These are phyloP conservation scores for Boletus subparvulus DNA, from an alignment of 768 basidiomycete genomes.

Conservation along the genomic window DNA sequence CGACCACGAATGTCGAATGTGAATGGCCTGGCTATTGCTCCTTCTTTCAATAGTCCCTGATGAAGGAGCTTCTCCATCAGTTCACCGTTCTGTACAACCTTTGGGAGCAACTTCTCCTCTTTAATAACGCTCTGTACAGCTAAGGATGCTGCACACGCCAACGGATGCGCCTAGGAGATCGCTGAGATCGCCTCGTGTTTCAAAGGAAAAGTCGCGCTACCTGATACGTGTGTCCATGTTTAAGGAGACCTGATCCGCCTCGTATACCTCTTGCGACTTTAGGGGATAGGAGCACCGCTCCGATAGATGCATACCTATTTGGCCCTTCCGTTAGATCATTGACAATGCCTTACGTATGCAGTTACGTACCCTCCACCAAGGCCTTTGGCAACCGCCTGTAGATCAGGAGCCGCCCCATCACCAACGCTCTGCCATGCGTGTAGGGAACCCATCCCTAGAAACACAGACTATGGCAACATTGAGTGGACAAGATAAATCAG, in stretches of 20 bases:
- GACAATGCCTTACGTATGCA: background rate
- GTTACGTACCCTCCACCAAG: slow-evolving; percentile 76
- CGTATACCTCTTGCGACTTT: slow-evolving; percentile 69
- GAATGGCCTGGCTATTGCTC: slow-evolving; percentile 59
- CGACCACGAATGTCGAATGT: slow-evolving; percentile 81
- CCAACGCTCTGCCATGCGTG: slow-evolving; percentile 87
- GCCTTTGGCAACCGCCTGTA: slow-evolving; percentile 88
- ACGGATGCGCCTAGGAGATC: slow-evolving; percentile 57
- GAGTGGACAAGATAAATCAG: slow-evolving; percentile 11
- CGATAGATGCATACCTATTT: slow-evolving; percentile 73
- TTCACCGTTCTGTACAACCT: slow-evolving; percentile 57
- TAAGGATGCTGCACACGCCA: slow-evolving; percentile 75
- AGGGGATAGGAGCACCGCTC: slow-evolving; percentile 75
- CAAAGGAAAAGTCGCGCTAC: slow-evolving; percentile 30
- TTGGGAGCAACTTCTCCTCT: slow-evolving; percentile 68
- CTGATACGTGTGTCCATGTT: slow-evolving; percentile 88
- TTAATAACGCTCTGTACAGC: slow-evolving; percentile 77
- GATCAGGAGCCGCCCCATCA: slow-evolving; percentile 74
- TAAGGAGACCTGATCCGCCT: slow-evolving; percentile 68
- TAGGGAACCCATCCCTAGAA: slow-evolving; percentile 76
- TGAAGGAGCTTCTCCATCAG: slow-evolving; percentile 58
- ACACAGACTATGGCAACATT: background rate
- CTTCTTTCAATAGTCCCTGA: slow-evolving; percentile 53
- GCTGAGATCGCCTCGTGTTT: background rate
- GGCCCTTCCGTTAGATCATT: slow-evolving; percentile 4